Evolutionary conservation across 768 basidiomycete species (phyloP), one percentile per base, ranked within the genome.

Genomic region (Amanita rimosa): DNA sequence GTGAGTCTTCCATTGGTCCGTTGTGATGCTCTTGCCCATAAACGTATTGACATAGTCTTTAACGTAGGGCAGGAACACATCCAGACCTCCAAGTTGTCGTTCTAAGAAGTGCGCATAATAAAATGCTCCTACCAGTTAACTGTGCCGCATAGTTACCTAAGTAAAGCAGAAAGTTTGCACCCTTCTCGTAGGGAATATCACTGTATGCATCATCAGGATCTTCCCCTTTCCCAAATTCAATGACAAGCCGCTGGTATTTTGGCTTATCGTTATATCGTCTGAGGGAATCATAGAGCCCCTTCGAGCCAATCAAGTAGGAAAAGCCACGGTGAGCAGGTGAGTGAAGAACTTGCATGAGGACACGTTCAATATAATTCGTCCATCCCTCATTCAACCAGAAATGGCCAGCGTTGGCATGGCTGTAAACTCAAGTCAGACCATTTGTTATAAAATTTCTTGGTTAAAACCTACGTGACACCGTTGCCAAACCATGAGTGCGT

Each of bases 401-500:
- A 63, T 88, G 85, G 0, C 78, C 76, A 0, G 85, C 79, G 53
- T 88, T 65, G 0, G 83, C 81, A 48, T 85, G 82, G 0, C 82
- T 77, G 52, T 3, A 31, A 27, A n/a, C 14, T 21, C 7, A 2
- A 24, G 9, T 26, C 4, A 46, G 27, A 5, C 17, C 10, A 31
- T n/a, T 29, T 43, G 29, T 16, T 2, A 22, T 19, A 26, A 31
- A 37, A 14, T 24, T 24, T 17, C 22, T 22, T 3, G 9, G 40
- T 6, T 10, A 13, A 21, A 22, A 61, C 66, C 35, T 51, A 69
- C 85, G 86, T 89, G 49, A 91, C 78, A 19, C 87, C 85, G 60
- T 94, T 93, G n/a, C 91, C 91, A 52, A 91, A 94, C 81, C 84
- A 96, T 2, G 85, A 87, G 60, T 97, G 87, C 0, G 82, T 81